Base-by-base conservation (phyloP, 2,329 filamentous ascomycete species). In the Epichloe sylvatica region DNA sequence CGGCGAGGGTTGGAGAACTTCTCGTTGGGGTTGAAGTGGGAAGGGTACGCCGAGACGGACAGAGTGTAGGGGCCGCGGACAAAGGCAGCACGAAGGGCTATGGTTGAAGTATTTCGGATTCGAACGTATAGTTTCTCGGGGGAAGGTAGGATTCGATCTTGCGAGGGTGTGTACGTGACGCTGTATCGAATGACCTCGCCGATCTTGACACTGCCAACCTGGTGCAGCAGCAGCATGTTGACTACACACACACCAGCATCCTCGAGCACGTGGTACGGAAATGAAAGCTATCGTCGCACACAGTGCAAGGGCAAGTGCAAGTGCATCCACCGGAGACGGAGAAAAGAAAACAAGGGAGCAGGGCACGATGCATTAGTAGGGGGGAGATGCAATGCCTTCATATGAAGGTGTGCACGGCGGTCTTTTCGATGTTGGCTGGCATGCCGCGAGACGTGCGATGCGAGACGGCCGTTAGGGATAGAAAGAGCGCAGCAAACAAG, bases 31-130 rank as follows among this genome's bases (percentile, higher is more conserved):
- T 90, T 77, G 70, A 92, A 97, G 44, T 75, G 79, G 15, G 85
- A 76, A 0, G 91, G 88, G 59, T 94, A 94, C 23, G 89, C 86
- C 47, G 90, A 82, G 45, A 90, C 84, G 60, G 88, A 89, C 37
- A 97, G 76, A 0, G 83, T 94, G 64, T 98, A 98, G 1, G 92
- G 92, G 0, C 92, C 92, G 68, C 96, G 92, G 49, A 98, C 83
- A 64, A 96, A 98, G 50, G 92, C 92, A 49, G 92, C 92, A 61
- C 92, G 86, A 38, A 97, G 74, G 15, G 92, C 86, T 55, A 95
- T 86, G 51, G 87, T 84, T 38, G 86, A 92, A 9, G 86, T 90
- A 67, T 98, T 98, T 64, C 86, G 91, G 64, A 98, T 82, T 58
- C 86, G 88, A 43, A 98, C 78, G 67, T 87, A 80, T 37, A 98